phyloP scores from a whole-genome alignment of 345 rosid species.

The Citrus sp. region DNA sequence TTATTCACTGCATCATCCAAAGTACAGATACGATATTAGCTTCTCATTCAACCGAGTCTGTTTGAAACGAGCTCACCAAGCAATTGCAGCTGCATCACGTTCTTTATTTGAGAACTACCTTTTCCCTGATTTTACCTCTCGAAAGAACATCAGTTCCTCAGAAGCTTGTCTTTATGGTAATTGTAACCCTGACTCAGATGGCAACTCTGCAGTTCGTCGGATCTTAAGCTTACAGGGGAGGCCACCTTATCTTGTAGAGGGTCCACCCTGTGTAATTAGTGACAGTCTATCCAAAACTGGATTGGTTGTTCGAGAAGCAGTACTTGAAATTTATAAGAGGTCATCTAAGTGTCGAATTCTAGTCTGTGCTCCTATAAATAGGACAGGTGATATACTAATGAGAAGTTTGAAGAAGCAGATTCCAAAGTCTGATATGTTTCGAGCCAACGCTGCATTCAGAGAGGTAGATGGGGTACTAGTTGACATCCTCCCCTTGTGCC shows the following conservation, averaged over 20 bases:
- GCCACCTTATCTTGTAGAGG: constrained; percentile 29
- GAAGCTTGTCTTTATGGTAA: not conserved
- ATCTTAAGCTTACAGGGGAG: constrained; percentile 16
- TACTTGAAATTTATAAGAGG: constrained; percentile 16
- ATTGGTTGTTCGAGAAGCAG: constrained; percentile 21
- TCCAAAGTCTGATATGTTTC: constrained; percentile 21
- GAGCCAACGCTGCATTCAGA: constrained; percentile 44
- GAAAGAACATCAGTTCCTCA: not conserved
- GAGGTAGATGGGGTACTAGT: constrained; percentile 23
- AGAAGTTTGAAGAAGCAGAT: constrained; percentile 27
- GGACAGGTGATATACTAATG: constrained; percentile 31
- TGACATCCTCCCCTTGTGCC: constrained; percentile 31
- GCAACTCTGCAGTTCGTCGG: constrained; percentile 12
- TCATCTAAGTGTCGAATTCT: constrained; percentile 19
- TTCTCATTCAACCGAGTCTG: constrained; percentile 45
- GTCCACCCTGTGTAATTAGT: constrained; percentile 17
- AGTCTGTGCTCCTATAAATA: constrained; percentile 32
- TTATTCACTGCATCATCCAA: constrained; percentile 24
- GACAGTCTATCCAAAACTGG: constrained; percentile 28
- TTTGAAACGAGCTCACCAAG: constrained; percentile 38
- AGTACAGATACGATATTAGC: constrained; percentile 29
- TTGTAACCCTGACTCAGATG: constrained; percentile 5
- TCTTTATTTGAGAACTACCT: constrained; percentile 21
- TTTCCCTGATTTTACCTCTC: constrained; percentile 23
- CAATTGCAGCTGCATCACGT: constrained; percentile 25